Conservation (phyloP, 2,329 filamentous ascomycete genomes). For the Juglanconis sp. region DNA sequence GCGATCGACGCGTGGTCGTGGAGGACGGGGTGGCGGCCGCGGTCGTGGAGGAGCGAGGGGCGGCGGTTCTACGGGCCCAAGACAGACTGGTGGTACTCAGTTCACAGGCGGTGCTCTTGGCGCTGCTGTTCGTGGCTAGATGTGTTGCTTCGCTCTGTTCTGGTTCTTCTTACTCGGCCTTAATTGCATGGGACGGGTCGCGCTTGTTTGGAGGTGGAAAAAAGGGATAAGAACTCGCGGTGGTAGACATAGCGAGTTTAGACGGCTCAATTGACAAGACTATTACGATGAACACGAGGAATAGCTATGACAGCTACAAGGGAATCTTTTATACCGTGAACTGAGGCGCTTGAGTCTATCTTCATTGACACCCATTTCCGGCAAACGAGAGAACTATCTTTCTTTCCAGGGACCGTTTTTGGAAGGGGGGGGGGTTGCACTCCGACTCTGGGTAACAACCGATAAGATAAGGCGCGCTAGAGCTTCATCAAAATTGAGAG, state of each 20-base stretch:
- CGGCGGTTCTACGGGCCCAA: slow-evolving; percentile 54
- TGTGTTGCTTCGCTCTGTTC: slow-evolving; percentile 9
- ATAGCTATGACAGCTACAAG: not conserved
- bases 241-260: slow-evolving; percentile 16
- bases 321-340: not conserved
- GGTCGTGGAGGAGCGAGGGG: slow-evolving; percentile 59
- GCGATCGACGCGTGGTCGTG: slow-evolving; percentile 54
- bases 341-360: not conserved
- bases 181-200: slow-evolving; percentile 19
- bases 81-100: slow-evolving; percentile 70
- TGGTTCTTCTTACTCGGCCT: slow-evolving; percentile 14
- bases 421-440: not conserved
- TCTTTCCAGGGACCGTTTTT: not conserved
- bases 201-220: slow-evolving; percentile 14
- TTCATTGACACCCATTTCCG: not conserved
- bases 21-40: slow-evolving; percentile 63
- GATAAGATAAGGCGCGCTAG: not conserved
- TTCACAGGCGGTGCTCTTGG: slow-evolving; percentile 81
- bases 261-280: slow-evolving; percentile 17
- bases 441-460: not conserved
- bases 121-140: slow-evolving; percentile 60
- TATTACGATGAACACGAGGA: not conserved
- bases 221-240: slow-evolving; percentile 18
- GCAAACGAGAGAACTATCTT: not conserved
- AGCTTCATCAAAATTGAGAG: slow-evolving; percentile 14